Percentiles rank a stretch among this genome's conserved stretches.
These are phyloP conservation scores for Fusarium sp. DNA, from an alignment of 2,329 filamentous ascomycete genomes.

Conservation along the genomic window DNA sequence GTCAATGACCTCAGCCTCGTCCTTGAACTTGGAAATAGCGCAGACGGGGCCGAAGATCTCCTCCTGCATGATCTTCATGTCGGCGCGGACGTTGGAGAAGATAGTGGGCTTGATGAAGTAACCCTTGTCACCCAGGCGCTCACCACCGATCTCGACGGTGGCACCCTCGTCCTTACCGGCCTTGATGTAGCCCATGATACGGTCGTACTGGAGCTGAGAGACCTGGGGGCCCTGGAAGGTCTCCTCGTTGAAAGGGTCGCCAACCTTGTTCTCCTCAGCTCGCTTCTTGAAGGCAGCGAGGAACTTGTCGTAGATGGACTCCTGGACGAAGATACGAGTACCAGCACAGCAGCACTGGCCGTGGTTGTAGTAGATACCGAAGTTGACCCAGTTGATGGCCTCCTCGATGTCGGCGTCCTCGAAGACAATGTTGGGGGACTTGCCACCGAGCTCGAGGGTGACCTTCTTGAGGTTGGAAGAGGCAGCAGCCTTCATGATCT, in stretches of 20 bases:
- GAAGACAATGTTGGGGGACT: slow-evolving; percentile 85
- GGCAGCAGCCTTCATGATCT: slow-evolving; percentile 85
- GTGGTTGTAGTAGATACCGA: slow-evolving; percentile 74
- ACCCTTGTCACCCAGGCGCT: slow-evolving; percentile 76
- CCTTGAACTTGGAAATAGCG: slow-evolving; percentile 87
- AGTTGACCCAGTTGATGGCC: slow-evolving; percentile 83
- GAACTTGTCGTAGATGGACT: slow-evolving; percentile 89
- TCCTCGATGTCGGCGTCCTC: slow-evolving; percentile 82
- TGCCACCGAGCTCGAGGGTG: slow-evolving; percentile 82
- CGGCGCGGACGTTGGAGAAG: slow-evolving; percentile 81
- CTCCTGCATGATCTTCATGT: slow-evolving; percentile 94
- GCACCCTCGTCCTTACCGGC: slow-evolving; percentile 70
- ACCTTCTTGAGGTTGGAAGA: slow-evolving; percentile 85
- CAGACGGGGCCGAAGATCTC: slow-evolving; percentile 94
- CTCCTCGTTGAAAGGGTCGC: slow-evolving; percentile 81
- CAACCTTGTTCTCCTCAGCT: slow-evolving; percentile 79
- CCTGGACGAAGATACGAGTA: slow-evolving; percentile 87
- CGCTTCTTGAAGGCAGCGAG: slow-evolving; percentile 82
- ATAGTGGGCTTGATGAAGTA: slow-evolving; percentile 95
- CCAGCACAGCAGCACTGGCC: slow-evolving; percentile 79
- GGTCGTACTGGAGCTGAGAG: slow-evolving; percentile 86
- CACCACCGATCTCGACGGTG: slow-evolving; percentile 67
- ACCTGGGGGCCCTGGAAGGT: slow-evolving; percentile 93
- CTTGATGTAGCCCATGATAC: slow-evolving; percentile 87
- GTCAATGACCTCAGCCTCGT: slow-evolving; percentile 80